A percentile compares a stretch with the other conserved stretches of the same genome.
These are phyloP conservation scores for Podospora anserina DNA, from an alignment of 495 filamentous ascomycete species.

Conservation along the genomic window DNA sequence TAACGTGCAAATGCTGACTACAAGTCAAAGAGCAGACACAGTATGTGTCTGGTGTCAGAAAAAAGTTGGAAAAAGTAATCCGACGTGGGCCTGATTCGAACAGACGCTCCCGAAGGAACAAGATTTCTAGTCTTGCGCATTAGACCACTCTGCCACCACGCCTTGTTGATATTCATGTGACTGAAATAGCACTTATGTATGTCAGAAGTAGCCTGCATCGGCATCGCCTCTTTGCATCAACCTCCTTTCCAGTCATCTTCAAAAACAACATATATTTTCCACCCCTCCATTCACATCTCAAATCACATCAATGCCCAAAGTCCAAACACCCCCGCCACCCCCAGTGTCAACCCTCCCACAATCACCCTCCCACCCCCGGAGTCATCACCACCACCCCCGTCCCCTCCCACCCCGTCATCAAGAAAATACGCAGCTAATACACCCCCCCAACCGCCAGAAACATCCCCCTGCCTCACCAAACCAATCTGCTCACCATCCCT, in stretches of 20 bases:
- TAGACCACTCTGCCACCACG: slow-evolving; percentile 27
- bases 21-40: neutral
- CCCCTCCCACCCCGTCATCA: neutral
- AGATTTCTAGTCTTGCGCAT: slow-evolving; percentile 29
- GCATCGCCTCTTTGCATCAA: no score
- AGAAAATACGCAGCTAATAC: slow-evolving; percentile 31
- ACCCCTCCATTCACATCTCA: neutral
- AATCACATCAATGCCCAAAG: slow-evolving; percentile 6
- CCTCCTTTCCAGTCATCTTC: no score
- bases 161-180: slow-evolving; percentile 2
- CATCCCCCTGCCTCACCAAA: slow-evolving; percentile 38
- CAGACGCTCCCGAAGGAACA: slow-evolving; percentile 27
- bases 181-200: neutral
- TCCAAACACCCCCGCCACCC: neutral
- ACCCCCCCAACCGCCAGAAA: slow-evolving; percentile 49
- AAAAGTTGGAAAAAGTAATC: slow-evolving; percentile 11
- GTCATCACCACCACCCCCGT: slow-evolving; percentile 3
- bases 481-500: slow-evolving; percentile 19
- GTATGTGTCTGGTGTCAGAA: neutral
- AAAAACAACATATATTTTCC: no score
- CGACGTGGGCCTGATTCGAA: slow-evolving; percentile 30
- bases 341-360: slow-evolving; percentile 9
- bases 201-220: no score
- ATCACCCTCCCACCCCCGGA: neutral
- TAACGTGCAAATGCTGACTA: no score